phyloP scores from a whole-genome alignment of 768 basidiomycete species.

The Trametes cingulata region DNA sequence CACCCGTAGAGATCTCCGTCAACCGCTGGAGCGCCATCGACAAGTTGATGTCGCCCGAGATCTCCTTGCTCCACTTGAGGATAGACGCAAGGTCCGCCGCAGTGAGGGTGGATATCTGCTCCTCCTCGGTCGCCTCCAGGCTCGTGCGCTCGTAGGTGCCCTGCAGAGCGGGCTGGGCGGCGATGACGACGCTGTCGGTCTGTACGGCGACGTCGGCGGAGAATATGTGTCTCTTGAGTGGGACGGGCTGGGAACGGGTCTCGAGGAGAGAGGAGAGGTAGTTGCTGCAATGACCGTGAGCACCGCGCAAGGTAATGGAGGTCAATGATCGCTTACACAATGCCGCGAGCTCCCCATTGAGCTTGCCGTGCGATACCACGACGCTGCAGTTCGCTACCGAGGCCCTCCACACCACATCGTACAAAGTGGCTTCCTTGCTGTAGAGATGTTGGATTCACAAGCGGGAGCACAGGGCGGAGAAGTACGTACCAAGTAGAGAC shows the following conservation, averaged over 20 bases:
- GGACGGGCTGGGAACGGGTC: constrained; percentile 42
- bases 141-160: constrained; percentile 35
- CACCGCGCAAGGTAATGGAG: neutral
- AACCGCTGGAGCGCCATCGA: constrained; percentile 64
- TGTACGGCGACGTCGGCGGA: constrained; percentile 65
- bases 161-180: constrained; percentile 35
- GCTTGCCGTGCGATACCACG: constrained; percentile 65
- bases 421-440: constrained; percentile 75
- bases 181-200: constrained; percentile 41
- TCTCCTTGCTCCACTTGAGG: constrained; percentile 73
- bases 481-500: constrained; percentile 53
- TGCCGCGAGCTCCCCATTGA: constrained; percentile 74
- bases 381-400: constrained; percentile 67
- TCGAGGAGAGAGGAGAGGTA: constrained; percentile 51
- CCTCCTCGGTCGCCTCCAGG: constrained; percentile 46
- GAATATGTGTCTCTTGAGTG: constrained; percentile 56
- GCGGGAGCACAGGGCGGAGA: neutral
- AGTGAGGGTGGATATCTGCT: constrained; percentile 53
- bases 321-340: constrained; percentile 49
- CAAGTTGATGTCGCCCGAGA: constrained; percentile 71
- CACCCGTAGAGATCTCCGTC: constrained; percentile 72
- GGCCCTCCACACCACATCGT: constrained; percentile 60
- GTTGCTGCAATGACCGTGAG: constrained; percentile 37
- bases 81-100: constrained; percentile 68
- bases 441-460: neutral